Percentiles rank a stretch among this genome's conserved stretches.
phyloP scores from a whole-genome alignment of 225 moss, liverwort and hornwort species.

The Sphagnum contortum region DNA sequence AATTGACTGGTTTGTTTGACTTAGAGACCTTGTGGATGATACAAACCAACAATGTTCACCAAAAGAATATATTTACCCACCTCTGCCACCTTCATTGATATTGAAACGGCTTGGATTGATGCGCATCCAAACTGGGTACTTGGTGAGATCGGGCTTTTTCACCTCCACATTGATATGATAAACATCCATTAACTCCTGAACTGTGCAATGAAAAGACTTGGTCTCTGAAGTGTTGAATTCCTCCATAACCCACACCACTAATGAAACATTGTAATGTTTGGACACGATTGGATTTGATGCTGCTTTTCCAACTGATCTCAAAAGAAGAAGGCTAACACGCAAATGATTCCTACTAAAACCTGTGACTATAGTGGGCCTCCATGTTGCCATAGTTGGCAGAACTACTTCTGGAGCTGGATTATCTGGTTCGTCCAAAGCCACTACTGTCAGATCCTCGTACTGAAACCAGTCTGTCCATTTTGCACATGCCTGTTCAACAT shows the following conservation, averaged over 20 bases:
- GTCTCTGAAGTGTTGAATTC: conserved; percentile 22
- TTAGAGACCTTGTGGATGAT: conserved; percentile 1
- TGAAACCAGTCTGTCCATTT: conserved; percentile 22
- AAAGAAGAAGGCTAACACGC: conserved; percentile 37
- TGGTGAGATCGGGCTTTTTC: conserved; percentile 29
- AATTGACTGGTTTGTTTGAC: background rate
- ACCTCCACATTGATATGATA: conserved; percentile 27
- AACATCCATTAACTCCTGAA: conserved; percentile 19
- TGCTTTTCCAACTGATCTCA: conserved; percentile 34
- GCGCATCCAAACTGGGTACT: conserved; percentile 53
- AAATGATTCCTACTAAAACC: conserved; percentile 51
- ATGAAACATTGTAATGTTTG: conserved; percentile 25
- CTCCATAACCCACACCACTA: conserved; percentile 62
- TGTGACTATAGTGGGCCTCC: conserved; percentile 49
- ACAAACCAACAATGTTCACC: no score
- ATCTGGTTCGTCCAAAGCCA: conserved; percentile 24
- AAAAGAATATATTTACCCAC: conserved; percentile 2
- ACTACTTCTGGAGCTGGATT: conserved; percentile 17
- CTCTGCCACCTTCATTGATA: conserved; percentile 51
- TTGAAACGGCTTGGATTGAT: conserved; percentile 31
- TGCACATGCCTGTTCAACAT: conserved; percentile 34
- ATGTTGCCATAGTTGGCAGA: conserved; percentile 9
- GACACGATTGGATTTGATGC: conserved; percentile 10
- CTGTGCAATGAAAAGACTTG: conserved; percentile 25
- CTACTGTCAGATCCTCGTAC: conserved; percentile 35